Conservation (phyloP, 345 rosid genomes). For the Triadica sebifera region DNA sequence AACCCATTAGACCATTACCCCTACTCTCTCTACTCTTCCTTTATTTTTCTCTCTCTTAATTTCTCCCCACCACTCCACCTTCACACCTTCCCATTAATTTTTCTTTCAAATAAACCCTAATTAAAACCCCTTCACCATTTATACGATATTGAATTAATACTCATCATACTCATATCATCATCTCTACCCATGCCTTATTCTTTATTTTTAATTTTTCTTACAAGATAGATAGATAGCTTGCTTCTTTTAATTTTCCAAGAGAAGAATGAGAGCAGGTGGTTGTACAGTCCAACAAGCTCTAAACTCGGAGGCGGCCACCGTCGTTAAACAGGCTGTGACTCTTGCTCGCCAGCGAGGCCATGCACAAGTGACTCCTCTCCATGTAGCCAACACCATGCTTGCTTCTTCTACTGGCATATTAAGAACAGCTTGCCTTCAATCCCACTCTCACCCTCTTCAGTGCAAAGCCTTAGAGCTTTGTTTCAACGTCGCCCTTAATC, state of each 20-base stretch:
- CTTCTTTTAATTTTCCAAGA: too few species aligned
- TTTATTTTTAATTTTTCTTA: too few species aligned
- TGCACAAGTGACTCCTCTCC: conserved; percentile 44
- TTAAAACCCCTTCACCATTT: too few species aligned
- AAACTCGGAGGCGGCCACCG: conserved; percentile 30
- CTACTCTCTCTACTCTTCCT: neutral
- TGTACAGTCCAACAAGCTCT: conserved; percentile 35
- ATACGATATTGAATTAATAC: too few species aligned
- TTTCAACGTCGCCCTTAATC: conserved; percentile 76
- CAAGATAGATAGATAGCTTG: too few species aligned
- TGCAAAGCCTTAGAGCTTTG: conserved; percentile 73
- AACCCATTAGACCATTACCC: conserved; percentile 26
- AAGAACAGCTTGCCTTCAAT: conserved; percentile 67
- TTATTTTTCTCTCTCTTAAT: conserved; percentile 24
- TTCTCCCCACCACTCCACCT: neutral
- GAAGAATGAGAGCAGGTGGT: conserved; percentile 32
- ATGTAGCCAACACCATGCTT: conserved; percentile 67
- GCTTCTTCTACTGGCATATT: conserved; percentile 48
- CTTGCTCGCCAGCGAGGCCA: conserved; percentile 32
- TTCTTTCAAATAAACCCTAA: too few species aligned
- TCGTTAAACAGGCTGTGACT: conserved; percentile 29
- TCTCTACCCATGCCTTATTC: conserved; percentile 19
- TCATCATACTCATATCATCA: too few species aligned
- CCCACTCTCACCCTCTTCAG: conserved; percentile 67
- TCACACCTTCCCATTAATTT: too few species aligned